phyloP scores from a whole-genome alignment of 208 protist species.

The Leishmania tropica region DNA sequence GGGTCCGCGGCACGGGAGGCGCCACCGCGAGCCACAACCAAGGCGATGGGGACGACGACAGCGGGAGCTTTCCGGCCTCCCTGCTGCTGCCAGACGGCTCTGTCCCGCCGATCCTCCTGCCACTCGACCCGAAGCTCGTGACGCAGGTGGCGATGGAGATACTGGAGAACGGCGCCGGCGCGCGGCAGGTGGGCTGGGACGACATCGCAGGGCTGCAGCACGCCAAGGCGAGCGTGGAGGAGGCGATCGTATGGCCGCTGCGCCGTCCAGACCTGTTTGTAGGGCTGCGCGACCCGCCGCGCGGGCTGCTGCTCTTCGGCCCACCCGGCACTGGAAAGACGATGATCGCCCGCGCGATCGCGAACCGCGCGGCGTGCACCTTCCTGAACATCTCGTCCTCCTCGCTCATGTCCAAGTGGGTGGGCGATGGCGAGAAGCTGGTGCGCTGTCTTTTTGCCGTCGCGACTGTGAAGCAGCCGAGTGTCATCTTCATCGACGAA shows the following conservation, averaged over 20 bases:
- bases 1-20: not conserved
- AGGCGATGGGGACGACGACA: constrained; percentile 31
- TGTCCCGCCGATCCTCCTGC: constrained; percentile 60
- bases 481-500: constrained; percentile 95
- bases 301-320: constrained; percentile 90
- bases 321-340: constrained; percentile 94
- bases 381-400: constrained; percentile 93
- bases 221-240: constrained; percentile 83
- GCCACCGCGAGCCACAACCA: constrained; percentile 5
- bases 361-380: constrained; percentile 65
- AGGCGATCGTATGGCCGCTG: constrained; percentile 84
- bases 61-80: constrained; percentile 46
- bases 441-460: constrained; percentile 91
- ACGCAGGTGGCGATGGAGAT: constrained; percentile 78
- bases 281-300: constrained; percentile 81
- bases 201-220: constrained; percentile 81
- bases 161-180: constrained; percentile 55
- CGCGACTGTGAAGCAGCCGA: constrained; percentile 80
- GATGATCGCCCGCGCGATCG: constrained; percentile 92
- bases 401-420: constrained; percentile 91
- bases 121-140: constrained; percentile 78
- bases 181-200: constrained; percentile 62
- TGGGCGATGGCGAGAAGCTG: constrained; percentile 92
- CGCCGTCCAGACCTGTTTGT: constrained; percentile 78
- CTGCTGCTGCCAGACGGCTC: constrained; percentile 72